Conservation (phyloP, 257 asterid genomes). For the Penstemon eatonii region DNA sequence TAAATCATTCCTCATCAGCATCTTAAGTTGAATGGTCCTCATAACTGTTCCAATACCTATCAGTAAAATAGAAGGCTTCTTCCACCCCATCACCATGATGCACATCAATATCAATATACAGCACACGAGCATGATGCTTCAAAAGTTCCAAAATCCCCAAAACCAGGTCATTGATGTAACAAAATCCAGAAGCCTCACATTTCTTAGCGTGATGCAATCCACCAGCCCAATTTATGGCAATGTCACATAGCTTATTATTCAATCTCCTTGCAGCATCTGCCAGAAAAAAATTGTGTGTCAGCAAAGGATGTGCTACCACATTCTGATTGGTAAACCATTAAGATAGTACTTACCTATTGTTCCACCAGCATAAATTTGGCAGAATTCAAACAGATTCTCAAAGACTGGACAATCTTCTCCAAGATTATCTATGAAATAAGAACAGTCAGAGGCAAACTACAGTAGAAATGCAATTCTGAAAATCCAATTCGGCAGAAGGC, state of each 20-base stretch:
- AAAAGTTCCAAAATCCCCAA: slow-evolving; percentile 96
- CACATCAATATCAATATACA: slow-evolving; percentile 96
- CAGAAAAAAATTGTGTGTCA: slow-evolving; percentile 27
- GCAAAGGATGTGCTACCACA: slow-evolving; percentile 21
- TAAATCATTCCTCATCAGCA: not conserved
- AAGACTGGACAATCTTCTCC: slow-evolving; percentile 99
- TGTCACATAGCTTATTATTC: slow-evolving; percentile 82
- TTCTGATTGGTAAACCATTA: slow-evolving; percentile 18
- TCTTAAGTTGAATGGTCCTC: slow-evolving; percentile 4
- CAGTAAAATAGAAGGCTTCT: slow-evolving; percentile 97
- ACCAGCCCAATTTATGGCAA: slow-evolving; percentile 99
- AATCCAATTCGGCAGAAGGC: slow-evolving; percentile 7
- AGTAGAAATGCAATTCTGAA: not conserved
- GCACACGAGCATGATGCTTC: slow-evolving; percentile 92
- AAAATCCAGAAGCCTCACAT: slow-evolving; percentile 99
- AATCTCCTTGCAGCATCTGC: slow-evolving; percentile 97
- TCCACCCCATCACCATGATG: slow-evolving; percentile 99
- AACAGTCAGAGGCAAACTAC: slow-evolving; percentile 22
- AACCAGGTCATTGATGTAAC: slow-evolving; percentile 94
- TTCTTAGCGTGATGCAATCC: slow-evolving; percentile 99
- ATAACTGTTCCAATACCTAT: slow-evolving; percentile 53
- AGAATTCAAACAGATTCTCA: slow-evolving; percentile 91
- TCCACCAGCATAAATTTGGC: slow-evolving; percentile 99
- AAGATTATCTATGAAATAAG: slow-evolving; percentile 67
- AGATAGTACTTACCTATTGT: slow-evolving; percentile 67